Evolutionary conservation across 139 green algal genomes (phyloP).

Genomic region (Pleodorina starrii): DNA sequence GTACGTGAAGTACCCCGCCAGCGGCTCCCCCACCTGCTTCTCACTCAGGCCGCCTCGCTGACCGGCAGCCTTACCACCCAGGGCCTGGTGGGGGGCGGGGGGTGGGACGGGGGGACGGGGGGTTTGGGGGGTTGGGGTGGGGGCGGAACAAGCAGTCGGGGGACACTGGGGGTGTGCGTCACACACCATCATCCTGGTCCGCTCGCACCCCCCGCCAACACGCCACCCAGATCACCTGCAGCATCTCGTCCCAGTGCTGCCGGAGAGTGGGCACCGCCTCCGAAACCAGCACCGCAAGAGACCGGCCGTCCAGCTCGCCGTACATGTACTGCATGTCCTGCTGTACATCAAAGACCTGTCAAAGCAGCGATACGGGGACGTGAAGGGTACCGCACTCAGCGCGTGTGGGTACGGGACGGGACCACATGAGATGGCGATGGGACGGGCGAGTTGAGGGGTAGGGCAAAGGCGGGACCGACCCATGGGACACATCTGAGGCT

Average conservation of each 20-base stretch:
- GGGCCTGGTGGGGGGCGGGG: neutral
- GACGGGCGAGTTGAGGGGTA: no score
- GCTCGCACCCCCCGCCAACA: no score
- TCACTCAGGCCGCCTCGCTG: neutral
- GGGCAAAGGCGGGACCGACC: no score
- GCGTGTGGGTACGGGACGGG: no score
- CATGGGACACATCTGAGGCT: no score
- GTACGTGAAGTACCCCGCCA: slow-evolving; percentile 60
- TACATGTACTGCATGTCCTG: slow-evolving; percentile 41
- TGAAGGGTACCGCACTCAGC: no score
- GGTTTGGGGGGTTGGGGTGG: neutral
- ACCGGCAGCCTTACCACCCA: slow-evolving; percentile 11
- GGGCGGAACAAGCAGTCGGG: neutral
- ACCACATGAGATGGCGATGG: no score
- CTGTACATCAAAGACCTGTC: slow-evolving; percentile 55
- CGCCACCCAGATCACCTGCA: slow-evolving; percentile 19
- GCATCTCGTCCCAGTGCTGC: slow-evolving; percentile 59
- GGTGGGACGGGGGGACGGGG: neutral
- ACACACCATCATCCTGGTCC: no score
- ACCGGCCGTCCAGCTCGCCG: slow-evolving; percentile 46
- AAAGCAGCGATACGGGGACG: no score
- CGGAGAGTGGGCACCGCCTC: neutral
- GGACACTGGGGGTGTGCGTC: no score
- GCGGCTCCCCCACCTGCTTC: slow-evolving; percentile 53
- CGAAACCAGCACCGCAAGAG: slow-evolving; percentile 21